phyloP scores from a whole-genome alignment of 1,284 basidiomycete species.

The Malassezia furfur region DNA sequence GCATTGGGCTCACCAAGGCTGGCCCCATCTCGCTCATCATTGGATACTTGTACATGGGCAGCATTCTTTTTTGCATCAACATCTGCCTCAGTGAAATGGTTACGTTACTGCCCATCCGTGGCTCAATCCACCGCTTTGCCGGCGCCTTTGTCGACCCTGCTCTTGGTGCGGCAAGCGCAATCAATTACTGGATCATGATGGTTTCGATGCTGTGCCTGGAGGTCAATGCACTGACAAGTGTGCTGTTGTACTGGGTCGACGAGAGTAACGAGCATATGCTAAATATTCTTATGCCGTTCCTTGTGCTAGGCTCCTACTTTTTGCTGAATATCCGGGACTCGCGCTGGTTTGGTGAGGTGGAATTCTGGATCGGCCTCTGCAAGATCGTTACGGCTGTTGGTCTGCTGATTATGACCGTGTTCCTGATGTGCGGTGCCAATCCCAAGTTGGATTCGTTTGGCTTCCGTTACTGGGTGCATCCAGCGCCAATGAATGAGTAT shows the following conservation, averaged over 20 bases:
- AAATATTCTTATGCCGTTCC: neutral
- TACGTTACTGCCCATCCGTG: slow-evolving; percentile 1
- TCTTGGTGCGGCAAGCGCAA: slow-evolving; percentile 2
- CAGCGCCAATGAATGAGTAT: neutral
- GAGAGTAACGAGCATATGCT: neutral
- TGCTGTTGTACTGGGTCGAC: slow-evolving; percentile 9
- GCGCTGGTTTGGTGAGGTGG: slow-evolving; percentile 12
- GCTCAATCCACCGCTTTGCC: slow-evolving; percentile 5
- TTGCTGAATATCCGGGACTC: slow-evolving; percentile 7
- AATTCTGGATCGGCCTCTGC: slow-evolving; percentile 12
- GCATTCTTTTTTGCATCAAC: slow-evolving; percentile 4
- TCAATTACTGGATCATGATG: slow-evolving; percentile 9
- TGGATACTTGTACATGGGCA: slow-evolving; percentile 1
- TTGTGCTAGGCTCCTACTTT: slow-evolving; percentile 1
- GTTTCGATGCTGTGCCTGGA: slow-evolving; percentile 6
- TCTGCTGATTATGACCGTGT: slow-evolving; percentile 3
- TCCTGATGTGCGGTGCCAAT: neutral
- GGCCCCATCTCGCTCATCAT: slow-evolving; percentile 7
- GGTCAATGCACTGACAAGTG: slow-evolving; percentile 3
- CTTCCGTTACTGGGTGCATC: neutral
- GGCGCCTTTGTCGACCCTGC: slow-evolving; percentile 3
- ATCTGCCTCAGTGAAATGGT: slow-evolving; percentile 4
- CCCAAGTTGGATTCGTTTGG: neutral
- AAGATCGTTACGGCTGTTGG: slow-evolving; percentile 10
- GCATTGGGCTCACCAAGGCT: slow-evolving; percentile 2